Percentiles rank a stretch among this genome's conserved stretches.
Evolutionary conservation across 306 rosid species (phyloP).

Genomic region (Casuarina glauca): DNA sequence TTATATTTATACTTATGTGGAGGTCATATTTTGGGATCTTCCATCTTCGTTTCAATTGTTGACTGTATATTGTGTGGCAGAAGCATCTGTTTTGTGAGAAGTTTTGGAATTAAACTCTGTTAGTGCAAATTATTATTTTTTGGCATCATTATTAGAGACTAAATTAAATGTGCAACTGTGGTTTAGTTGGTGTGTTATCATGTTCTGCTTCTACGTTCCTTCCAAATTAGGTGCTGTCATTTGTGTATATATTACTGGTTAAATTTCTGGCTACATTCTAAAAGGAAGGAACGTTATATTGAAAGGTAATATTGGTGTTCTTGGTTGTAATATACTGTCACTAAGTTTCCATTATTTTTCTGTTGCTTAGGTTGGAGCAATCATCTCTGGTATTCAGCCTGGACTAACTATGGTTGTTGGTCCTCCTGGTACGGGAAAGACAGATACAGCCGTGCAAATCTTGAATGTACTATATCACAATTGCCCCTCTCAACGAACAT

Average conservation of each 20-base stretch:
- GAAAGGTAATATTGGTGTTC: neutral
- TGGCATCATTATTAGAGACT: neutral
- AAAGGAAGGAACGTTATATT: neutral
- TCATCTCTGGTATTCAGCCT: constrained; percentile 93
- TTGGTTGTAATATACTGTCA: neutral
- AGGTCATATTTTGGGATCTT: neutral
- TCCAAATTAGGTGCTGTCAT: neutral
- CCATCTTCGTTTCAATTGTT: neutral
- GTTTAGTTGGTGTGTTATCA: neutral
- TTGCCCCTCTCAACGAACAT: constrained; percentile 95
- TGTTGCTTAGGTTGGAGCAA: constrained; percentile 70
- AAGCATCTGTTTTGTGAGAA: neutral
- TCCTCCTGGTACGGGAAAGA: constrained; percentile 99
- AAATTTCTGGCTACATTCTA: neutral
- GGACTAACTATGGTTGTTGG: constrained; percentile 99
- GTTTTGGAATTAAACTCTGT: neutral
- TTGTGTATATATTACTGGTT: neutral
- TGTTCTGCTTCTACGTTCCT: neutral
- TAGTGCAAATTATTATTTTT: neutral
- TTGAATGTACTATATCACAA: constrained; percentile 95
- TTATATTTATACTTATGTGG: neutral
- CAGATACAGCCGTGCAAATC: constrained; percentile 98
- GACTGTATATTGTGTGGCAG: neutral
- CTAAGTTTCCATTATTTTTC: neutral
- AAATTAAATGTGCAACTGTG: neutral